Percentiles rank a stretch among this genome's conserved stretches.
These are phyloP conservation scores for Alternaria atra DNA, from an alignment of 2,329 filamentous ascomycete genomes.

Conservation along the genomic window DNA sequence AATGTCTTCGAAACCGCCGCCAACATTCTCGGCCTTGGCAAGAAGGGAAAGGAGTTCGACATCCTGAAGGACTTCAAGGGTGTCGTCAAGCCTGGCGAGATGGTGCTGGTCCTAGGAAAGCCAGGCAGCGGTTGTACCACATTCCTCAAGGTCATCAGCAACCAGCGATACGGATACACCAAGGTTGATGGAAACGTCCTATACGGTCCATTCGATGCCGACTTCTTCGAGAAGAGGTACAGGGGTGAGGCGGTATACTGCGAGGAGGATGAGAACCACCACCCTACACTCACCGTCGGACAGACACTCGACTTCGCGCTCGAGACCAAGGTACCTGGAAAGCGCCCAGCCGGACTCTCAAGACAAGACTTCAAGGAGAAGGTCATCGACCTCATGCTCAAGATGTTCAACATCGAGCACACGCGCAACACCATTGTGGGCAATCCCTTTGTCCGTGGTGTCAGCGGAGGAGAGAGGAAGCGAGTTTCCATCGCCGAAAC, in stretches of 20 bases:
- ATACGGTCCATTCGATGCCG: conserved; percentile 77
- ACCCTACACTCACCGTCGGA: conserved; percentile 84
- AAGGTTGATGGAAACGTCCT: conserved; percentile 73
- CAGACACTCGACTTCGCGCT: conserved; percentile 87
- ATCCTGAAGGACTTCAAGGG: conserved; percentile 76
- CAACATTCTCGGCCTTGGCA: conserved; percentile 69
- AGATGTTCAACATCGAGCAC: conserved; percentile 95
- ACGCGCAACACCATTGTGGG: conserved; percentile 86
- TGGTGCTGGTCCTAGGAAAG: conserved; percentile 83
- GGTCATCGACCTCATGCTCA: conserved; percentile 77
- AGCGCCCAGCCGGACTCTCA: conserved; percentile 76
- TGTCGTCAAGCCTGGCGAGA: conserved; percentile 74
- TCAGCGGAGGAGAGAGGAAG: conserved; percentile 82
- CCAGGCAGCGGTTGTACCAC: conserved; percentile 70
- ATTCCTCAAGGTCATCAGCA: conserved; percentile 64
- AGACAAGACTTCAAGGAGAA: conserved; percentile 79
- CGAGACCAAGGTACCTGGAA: conserved; percentile 84
- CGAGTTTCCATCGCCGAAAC: conserved; percentile 85
- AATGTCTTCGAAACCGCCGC: conserved; percentile 74
- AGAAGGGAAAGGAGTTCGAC: conserved; percentile 75
- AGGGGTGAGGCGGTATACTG: conserved; percentile 87
- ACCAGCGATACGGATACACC: conserved; percentile 68
- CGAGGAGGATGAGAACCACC: conserved; percentile 85
- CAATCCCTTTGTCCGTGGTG: conserved; percentile 77
- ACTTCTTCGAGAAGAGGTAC: conserved; percentile 75